A percentile compares a stretch with the other conserved stretches of the same genome.
These are phyloP conservation scores for Leccinum ochraceum DNA, from an alignment of 768 basidiomycete species.

Conservation along the genomic window DNA sequence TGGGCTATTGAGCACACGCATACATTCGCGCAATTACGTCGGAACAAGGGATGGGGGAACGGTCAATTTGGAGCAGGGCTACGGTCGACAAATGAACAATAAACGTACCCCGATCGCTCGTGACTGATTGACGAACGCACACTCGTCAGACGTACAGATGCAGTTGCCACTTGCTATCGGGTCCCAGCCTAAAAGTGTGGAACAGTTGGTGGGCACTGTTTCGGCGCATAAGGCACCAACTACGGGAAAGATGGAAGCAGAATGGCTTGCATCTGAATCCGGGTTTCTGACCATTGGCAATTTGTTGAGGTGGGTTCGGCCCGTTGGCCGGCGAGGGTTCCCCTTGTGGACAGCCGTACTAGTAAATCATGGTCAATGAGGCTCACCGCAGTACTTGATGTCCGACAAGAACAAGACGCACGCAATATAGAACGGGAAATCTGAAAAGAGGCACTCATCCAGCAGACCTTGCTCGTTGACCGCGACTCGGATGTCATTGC, in stretches of 20 bases:
- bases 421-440: not conserved
- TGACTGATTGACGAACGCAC: constrained; percentile 64
- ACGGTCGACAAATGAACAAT: not conserved
- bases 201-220: constrained; percentile 67
- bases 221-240: not conserved
- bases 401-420: not conserved
- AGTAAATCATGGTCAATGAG: not conserved
- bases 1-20: constrained; percentile 43
- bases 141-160: constrained; percentile 55
- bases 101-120: constrained; percentile 61
- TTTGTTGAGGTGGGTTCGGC: constrained; percentile 66
- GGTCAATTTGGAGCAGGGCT: not conserved
- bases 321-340: constrained; percentile 52
- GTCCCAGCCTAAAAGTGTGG: constrained; percentile 83
- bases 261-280: constrained; percentile 57
- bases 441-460: not conserved
- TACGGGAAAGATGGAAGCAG: constrained; percentile 4
- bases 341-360: constrained; percentile 48
- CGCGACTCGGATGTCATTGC: not conserved
- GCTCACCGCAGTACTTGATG: not conserved
- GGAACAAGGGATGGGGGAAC: not conserved
- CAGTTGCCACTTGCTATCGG: constrained; percentile 61
- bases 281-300: constrained; percentile 36
- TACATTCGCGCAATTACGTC: no score
- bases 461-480: not conserved